Evolutionary conservation across 2,329 filamentous ascomycete genomes (phyloP), one percentile per base, ranked within the genome.

Genomic region (Trichoderma lentiforme): DNA sequence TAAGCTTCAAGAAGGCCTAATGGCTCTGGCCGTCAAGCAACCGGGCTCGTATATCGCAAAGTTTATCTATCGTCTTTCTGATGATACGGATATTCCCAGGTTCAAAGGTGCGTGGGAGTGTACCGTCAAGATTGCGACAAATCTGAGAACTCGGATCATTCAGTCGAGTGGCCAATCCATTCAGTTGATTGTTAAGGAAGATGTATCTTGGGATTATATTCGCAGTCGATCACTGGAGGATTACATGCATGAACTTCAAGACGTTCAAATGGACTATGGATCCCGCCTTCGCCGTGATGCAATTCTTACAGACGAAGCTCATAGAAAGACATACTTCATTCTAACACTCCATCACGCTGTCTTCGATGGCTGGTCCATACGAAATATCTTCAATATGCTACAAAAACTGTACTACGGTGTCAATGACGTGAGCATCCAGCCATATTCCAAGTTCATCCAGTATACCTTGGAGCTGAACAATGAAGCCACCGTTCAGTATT

Each of bases 1-100:
- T 3, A 51, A 11, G 4, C 75, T 84, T 3, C 83, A 84, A 62
- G 81, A 82, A 73, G 81, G 80, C 0, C 76, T 84, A 2, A 77
- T 84, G 58, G 78, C 81, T 0, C 73, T 83, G 2, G 77, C 81
- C 1, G 75, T 73, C 30, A 76, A 79, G 18, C 65, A 74, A 1
- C 71, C 66, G 0, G 82, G 80, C 1, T 79, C 78, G 1, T 84
- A 84, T 60, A 77, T 82, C 6, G 77, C 79, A 1, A 76, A 78
- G 39, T 75, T 77, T 62, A 76, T 75, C 11, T 72, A 77, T 53
- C 66, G 71, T 14, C 74, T 79, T 3, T 57, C 74, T 0, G 60
- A 53, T 4, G 15, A 75, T n/a, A 39, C 76, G 2, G 74, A 80
- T 11, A 28, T 71, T 7, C 8, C 60, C 5, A 68, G 9, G 6